These are phyloP conservation scores for Aspergillus saccharolyticus DNA, from an alignment of 495 filamentous ascomycete species.

Conservation along the genomic window DNA sequence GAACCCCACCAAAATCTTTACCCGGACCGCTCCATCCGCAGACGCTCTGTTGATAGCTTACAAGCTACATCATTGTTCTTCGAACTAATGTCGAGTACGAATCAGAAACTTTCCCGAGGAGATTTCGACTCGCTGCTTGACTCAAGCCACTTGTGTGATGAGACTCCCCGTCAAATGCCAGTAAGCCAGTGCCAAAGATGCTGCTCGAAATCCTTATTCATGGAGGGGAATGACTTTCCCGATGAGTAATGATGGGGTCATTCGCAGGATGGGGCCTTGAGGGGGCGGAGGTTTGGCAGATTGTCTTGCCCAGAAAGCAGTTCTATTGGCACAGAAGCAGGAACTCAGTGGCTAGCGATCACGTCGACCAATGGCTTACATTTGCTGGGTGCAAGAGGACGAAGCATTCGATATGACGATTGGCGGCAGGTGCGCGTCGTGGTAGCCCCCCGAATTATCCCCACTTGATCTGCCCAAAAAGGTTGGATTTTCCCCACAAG, in stretches of 20 bases:
- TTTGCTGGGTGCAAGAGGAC: background rate
- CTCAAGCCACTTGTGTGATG: background rate
- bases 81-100: background rate
- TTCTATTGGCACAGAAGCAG: background rate
- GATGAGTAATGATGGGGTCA: background rate
- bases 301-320: background rate
- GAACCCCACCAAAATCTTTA: too few species aligned
- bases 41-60: background rate
- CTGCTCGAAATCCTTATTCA: too few species aligned
- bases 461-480: conserved; percentile 4
- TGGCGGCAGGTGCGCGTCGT: background rate
- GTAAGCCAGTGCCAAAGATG: background rate
- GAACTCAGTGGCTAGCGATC: background rate
- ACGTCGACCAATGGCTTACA: background rate
- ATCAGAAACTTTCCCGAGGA: background rate
- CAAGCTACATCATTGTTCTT: background rate
- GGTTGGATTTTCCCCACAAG: conserved; percentile 3
- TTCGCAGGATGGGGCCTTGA: background rate
- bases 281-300: conserved; percentile 2
- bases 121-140: background rate
- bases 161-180: background rate
- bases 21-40: conserved; percentile 1
- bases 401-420: conserved; percentile 1
- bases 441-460: background rate
- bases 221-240: conserved; percentile 2